Percentiles rank a stretch among this genome's conserved stretches.
Conservation (phyloP, 2,329 filamentous ascomycete genomes). For the Fonsecaea pedrosoi region DNA sequence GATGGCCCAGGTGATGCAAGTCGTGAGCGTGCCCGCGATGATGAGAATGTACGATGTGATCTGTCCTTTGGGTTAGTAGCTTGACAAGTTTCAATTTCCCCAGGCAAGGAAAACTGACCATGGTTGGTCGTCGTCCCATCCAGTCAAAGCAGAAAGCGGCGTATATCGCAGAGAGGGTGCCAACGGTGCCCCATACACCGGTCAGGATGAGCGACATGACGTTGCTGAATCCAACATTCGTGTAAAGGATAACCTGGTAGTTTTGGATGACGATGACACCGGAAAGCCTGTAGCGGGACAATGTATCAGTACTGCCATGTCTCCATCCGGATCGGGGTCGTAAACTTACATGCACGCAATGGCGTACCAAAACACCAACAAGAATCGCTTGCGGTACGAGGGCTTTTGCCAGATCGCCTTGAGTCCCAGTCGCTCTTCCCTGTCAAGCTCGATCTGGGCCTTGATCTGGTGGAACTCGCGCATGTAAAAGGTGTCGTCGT, state of each 20-base stretch:
- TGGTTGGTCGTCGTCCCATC: conserved; percentile 65
- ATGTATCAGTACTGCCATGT: not conserved
- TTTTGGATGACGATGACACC: conserved; percentile 91
- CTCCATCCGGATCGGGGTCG: not conserved
- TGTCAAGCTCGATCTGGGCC: conserved; percentile 26
- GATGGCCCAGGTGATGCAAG: conserved; percentile 13
- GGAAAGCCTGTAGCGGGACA: conserved; percentile 8
- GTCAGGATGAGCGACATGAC: conserved; percentile 68
- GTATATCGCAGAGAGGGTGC: conserved; percentile 75
- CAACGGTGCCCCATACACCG: conserved; percentile 86
- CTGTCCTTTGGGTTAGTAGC: conserved; percentile 1
- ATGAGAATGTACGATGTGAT: conserved; percentile 20
- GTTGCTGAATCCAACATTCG: conserved; percentile 60
- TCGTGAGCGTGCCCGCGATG: conserved; percentile 4
- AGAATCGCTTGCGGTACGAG: conserved; percentile 20
- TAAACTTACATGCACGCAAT: conserved; percentile 24
- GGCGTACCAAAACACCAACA: conserved; percentile 20
- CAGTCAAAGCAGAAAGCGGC: conserved; percentile 61
- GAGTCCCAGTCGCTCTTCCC: conserved; percentile 17
- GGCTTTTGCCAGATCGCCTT: conserved; percentile 16
- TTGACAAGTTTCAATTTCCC: conserved; percentile 53
- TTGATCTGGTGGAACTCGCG: conserved; percentile 27
- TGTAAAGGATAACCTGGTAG: conserved; percentile 77
- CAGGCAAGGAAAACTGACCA: conserved; percentile 66
- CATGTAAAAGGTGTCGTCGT: conserved; percentile 18